Percentiles rank a stretch among this genome's conserved stretches.
Conservation (phyloP, 805 yeast genomes). For the Hanseniaspora taiwanica region DNA sequence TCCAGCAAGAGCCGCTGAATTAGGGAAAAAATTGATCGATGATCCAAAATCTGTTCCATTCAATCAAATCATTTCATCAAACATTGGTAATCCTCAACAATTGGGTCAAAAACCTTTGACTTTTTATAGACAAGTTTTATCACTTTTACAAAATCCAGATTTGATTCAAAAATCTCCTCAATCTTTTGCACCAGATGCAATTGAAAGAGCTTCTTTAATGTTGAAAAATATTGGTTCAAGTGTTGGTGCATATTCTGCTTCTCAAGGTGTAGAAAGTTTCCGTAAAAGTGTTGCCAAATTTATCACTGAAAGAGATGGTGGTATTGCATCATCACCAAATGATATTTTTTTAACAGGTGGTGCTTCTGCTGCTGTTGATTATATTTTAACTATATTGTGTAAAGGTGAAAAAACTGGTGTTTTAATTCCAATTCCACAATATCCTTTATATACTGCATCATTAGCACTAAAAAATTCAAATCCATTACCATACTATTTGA, state of each 20-base stretch:
- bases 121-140: slow-evolving; percentile 85
- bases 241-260: slow-evolving; percentile 89
- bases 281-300: slow-evolving; percentile 73
- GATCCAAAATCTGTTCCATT: slow-evolving; percentile 63
- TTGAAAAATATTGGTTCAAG: slow-evolving; percentile 54
- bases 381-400: slow-evolving; percentile 58
- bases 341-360: slow-evolving; percentile 82
- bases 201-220: slow-evolving; percentile 52
- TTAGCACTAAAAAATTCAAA: slow-evolving; percentile 71
- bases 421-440: slow-evolving; percentile 94
- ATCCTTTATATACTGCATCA: slow-evolving; percentile 94
- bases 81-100: slow-evolving; percentile 97
- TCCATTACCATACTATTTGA: slow-evolving; percentile 75
- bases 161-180: slow-evolving; percentile 31
- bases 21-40: slow-evolving; percentile 40
- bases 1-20: slow-evolving; percentile 86
- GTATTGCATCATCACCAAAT: slow-evolving; percentile 49
- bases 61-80: slow-evolving; percentile 67
- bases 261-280: slow-evolving; percentile 70
- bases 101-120: slow-evolving; percentile 87
- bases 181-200: slow-evolving; percentile 50
- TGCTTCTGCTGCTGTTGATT: slow-evolving; percentile 88
- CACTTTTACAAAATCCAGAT: slow-evolving; percentile 76
- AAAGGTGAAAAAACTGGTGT: slow-evolving; percentile 58
- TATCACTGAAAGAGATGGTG: slow-evolving; percentile 69